Percentiles rank a stretch among this genome's conserved stretches.
Conservation (phyloP, 257 asterid species). For the Solanum acaule region DNA sequence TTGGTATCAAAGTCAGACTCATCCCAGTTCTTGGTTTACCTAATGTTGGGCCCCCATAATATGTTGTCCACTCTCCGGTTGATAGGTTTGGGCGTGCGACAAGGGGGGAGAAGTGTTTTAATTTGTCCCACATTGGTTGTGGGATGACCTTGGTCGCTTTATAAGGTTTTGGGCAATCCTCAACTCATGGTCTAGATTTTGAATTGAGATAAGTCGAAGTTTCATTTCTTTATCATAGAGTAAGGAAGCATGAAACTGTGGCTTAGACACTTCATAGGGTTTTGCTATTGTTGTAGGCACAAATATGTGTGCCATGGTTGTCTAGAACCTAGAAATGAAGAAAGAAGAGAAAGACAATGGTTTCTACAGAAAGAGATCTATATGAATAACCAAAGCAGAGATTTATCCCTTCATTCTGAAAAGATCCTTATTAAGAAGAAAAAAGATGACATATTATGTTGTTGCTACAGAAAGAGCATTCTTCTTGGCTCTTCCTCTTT, state of each 20-base stretch:
- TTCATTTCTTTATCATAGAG: neutral
- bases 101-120: neutral
- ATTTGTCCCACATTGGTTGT: neutral
- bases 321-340: neutral
- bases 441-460: too few relatives aligned
- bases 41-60: neutral
- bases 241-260: neutral
- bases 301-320: neutral
- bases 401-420: too few relatives aligned
- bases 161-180: neutral
- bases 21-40: neutral
- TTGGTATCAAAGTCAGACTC: neutral
- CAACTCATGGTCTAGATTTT: neutral
- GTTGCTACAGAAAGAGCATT: too few relatives aligned
- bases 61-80: neutral
- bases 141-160: neutral
- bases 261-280: neutral
- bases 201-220: neutral
- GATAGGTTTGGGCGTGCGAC: neutral
- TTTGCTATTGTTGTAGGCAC: neutral
- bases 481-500: too few relatives aligned
- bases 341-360: neutral
- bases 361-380: too few relatives aligned
- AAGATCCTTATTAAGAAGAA: too few relatives aligned
- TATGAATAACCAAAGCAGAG: too few relatives aligned